These are phyloP conservation scores for Sclerospora graminicola DNA, from an alignment of 352 stramenopile species.

Conservation along the genomic window DNA sequence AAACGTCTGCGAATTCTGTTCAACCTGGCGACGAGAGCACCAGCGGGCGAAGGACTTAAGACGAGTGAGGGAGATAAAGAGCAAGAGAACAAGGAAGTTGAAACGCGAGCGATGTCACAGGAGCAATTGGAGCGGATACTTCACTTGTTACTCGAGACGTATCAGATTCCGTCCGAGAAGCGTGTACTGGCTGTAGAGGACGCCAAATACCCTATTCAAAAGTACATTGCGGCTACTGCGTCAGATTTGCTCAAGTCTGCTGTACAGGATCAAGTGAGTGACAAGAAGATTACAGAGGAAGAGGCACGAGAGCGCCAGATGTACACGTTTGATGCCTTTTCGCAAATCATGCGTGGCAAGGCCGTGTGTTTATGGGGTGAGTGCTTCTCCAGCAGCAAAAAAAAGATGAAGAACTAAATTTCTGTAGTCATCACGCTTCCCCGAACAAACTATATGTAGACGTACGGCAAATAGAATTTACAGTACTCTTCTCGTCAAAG, in stretches of 20 bases:
- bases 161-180: constrained; percentile 80
- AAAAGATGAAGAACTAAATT: constrained; percentile 72
- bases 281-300: constrained; percentile 44
- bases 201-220: constrained; percentile 70
- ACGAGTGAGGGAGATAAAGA: constrained; percentile 7
- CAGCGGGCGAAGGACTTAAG: constrained; percentile 13
- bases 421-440: neutral
- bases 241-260: constrained; percentile 32
- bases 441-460: neutral
- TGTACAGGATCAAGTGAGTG: constrained; percentile 25
- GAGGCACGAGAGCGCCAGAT: constrained; percentile 33
- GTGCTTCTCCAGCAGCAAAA: constrained; percentile 76
- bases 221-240: constrained; percentile 38
- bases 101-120: constrained; percentile 41
- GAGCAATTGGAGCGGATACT: constrained; percentile 51
- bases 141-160: constrained; percentile 60
- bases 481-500: neutral
- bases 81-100: constrained; percentile 12
- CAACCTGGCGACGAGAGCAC: constrained; percentile 42
- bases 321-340: constrained; percentile 75
- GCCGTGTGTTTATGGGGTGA: constrained; percentile 78
- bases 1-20: constrained; percentile 67
- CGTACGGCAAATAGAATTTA: neutral
- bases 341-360: constrained; percentile 69
- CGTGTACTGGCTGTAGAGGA: constrained; percentile 54